phyloP scores from a whole-genome alignment of 257 asterid species.

The Mitragyna speciosa region DNA sequence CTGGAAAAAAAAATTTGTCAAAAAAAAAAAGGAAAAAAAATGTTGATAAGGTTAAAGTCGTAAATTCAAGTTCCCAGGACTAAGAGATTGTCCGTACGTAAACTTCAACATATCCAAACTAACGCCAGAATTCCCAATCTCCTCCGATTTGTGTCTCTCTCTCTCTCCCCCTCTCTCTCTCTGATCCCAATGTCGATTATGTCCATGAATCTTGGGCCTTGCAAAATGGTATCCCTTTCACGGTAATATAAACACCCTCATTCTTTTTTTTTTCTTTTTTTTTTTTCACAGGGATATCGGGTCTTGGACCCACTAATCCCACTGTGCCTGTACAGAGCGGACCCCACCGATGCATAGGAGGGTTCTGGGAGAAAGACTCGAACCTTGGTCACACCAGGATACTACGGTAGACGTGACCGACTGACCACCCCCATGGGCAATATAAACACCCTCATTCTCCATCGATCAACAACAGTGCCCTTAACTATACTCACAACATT shows the following conservation, averaged over 20 bases:
- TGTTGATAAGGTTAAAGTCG: not conserved
- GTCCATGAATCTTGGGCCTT: conserved; percentile 20
- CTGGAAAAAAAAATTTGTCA: too few relatives aligned
- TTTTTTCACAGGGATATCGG: too few relatives aligned
- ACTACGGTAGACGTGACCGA: too few relatives aligned
- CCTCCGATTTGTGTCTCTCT: not conserved
- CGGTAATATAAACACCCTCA: too few relatives aligned
- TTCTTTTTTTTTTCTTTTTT: too few relatives aligned
- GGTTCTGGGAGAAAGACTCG: too few relatives aligned
- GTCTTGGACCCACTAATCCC: too few relatives aligned
- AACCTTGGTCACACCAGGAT: too few relatives aligned
- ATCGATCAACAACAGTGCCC: conserved; percentile 7
- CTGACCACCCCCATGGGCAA: too few relatives aligned
- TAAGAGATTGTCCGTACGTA: conserved; percentile 6
- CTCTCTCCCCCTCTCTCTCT: conserved; percentile 8
- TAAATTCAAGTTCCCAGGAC: not conserved
- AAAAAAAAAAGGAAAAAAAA: too few relatives aligned
- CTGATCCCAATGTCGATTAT: conserved; percentile 26
- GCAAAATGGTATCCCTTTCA: not conserved
- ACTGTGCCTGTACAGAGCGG: too few relatives aligned
- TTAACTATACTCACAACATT: not conserved
- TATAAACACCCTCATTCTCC: not conserved
- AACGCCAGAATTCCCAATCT: conserved; percentile 4
- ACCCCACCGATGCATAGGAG: too few relatives aligned
- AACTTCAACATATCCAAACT: not conserved